Evolutionary conservation across 2,329 filamentous ascomycete genomes (phyloP), one percentile per base, ranked within the genome.

Genomic region (Alternaria burnsii): DNA sequence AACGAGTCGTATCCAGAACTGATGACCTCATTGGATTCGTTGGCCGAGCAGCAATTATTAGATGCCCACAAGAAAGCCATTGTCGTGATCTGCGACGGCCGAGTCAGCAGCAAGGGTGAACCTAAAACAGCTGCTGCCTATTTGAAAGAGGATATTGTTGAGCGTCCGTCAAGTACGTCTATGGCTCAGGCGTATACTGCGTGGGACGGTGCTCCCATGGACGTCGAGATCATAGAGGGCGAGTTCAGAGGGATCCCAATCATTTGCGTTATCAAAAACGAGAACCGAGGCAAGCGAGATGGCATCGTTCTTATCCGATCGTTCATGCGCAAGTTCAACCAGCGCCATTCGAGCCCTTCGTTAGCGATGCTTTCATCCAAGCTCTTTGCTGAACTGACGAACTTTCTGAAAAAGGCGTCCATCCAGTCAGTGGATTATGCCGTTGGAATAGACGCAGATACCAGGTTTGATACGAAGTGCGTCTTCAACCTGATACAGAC

Each of bases 221-320:
- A 59, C 7, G 28, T 43, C 5, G 51, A 59, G 22, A 41, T 59
- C 4, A 46, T 59, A 20, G 50, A 55, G 28, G 56, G 56, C 6
- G 51, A 55, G 50, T 59, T 59, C 22, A 42, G 52, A 36, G 56
- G 51, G 2, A 28, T 59, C 2, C 56, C 51, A 20, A 48, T 59
- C 43, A 22, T 59, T 9, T 59, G 51, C 40, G 20, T 59, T 12
- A 50, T 59, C 36, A 59, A 59, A 20, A 55, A 59, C 16, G 43
- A 59, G 8, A 59, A 59, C 16, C 56, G 56, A n/a, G 56, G 56
- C 4, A 59, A 59, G 41, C 51, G 56, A 18, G 56, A 59, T 5
- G 56, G 56, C 5, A 48, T 59, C 32, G 22, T 55, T 5, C 56
- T 59, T 3, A 48, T 48, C 5, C 51, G 51, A n/a, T 43, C 56